Percentiles rank a stretch among this genome's conserved stretches.
Conservation (phyloP, 495 filamentous ascomycete species). For the Wilcoxina mikolae region DNA sequence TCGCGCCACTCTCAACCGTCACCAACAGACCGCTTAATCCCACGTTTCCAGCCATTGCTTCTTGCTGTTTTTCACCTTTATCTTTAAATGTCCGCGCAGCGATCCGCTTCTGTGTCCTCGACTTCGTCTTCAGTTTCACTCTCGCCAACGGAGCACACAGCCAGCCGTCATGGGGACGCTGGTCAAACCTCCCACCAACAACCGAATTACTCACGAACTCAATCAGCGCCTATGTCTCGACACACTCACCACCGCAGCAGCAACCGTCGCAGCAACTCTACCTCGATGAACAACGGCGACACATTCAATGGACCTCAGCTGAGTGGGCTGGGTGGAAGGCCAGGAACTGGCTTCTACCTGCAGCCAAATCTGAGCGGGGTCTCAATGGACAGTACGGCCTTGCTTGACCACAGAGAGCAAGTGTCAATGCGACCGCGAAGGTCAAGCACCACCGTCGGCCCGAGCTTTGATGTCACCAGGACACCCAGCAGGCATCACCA, state of each 20-base stretch:
- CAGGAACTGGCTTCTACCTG: not conserved
- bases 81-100: conserved; percentile 5
- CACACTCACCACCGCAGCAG: conserved; percentile 1
- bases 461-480: conserved; percentile 11
- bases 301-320: not conserved
- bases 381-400: conserved; percentile 64
- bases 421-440: conserved; percentile 54
- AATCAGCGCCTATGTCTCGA: not conserved
- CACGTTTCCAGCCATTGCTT: not conserved
- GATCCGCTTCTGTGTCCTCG: not conserved
- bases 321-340: not conserved
- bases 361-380: conserved; percentile 50
- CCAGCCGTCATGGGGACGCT: not conserved
- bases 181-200: conserved; percentile 30
- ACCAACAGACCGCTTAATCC: too few relatives aligned
- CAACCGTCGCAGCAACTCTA: not conserved
- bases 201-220: conserved; percentile 38
- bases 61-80: not conserved
- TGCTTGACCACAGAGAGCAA: conserved; percentile 72
- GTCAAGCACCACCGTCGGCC: conserved; percentile 24
- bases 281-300: not conserved
- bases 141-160: not conserved
- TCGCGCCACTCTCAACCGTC: too few relatives aligned
- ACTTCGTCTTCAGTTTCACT: not conserved
- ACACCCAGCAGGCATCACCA: conserved; percentile 8